Evolutionary conservation across 495 filamentous ascomycete species (phyloP), one percentile per base, ranked within the genome.

Genomic region (Daldinia caldariorum): DNA sequence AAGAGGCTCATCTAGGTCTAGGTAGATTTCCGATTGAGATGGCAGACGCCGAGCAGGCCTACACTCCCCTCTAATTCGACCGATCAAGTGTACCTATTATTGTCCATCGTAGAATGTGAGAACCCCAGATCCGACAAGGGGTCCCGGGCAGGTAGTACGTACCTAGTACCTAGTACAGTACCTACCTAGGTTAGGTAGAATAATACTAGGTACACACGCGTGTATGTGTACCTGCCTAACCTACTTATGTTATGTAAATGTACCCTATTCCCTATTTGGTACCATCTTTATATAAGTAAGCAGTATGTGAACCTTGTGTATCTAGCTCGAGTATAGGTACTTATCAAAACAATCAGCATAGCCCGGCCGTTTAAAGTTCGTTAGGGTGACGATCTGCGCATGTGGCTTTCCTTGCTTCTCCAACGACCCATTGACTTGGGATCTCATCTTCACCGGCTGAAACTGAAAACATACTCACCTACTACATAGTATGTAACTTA

Each of bases 361-460:
- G 38, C 68, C 60, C 43, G 51, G 62, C 59, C 58, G 39, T 62
- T 50, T 49, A 62, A 53, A 62, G 62, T 70, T 70, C 58, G 58
- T 62, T 66, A 45, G 58, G 53, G 57, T 58, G 69, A 26, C 20
- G 69, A 71, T 71, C 69, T 54, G 58, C 58, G 38, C 58, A 53
- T 54, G 63, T 67, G 63, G 69, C 69, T 67, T 67, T 32, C 1
- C 22, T 6, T 29, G 22, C 7, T 53, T 70, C 45, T 58, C 54
- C 16, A 49, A 49, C 53, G 62, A 70, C 50, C 68, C 68, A 58
- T 57, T 34, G 50, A 37, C 57, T 41, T 71, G 66, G 66, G 68
- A 71, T 62, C 65, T 16, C 26, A 58, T 47, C 67, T 63, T 43
- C 49, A 61, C 67, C 57, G 57, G 62, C 58, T 70, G 57, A 70